Base-by-base conservation (phyloP, 1,284 basidiomycete species). In the Tremellales sp. region DNA sequence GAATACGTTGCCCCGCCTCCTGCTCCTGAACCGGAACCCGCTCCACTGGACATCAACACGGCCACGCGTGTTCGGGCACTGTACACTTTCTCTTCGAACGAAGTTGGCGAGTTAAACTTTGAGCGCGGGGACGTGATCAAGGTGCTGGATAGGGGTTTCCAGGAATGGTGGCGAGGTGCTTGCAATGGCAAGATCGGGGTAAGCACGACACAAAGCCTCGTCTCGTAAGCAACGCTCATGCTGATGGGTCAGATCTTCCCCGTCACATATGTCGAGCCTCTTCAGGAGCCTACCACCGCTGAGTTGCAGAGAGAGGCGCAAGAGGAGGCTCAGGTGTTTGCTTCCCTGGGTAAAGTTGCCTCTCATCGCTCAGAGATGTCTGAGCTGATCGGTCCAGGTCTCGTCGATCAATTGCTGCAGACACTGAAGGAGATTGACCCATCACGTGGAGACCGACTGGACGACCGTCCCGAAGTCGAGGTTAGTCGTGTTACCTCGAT, bases 141-240 rank as follows among this genome's bases (percentile, higher is more conserved):
- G 61, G 94, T 97, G 13, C 84, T 98, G 10, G 92, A 97, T 71
- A 83, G 89, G 37, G 88, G 87, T 23, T 97, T 97, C 75, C 87
- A 92, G 65, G 91, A 97, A 69, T 99, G 96, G 96, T 98, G 94
- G 93, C 79, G 90, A 41, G 96, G 96, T 2, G 93, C 97, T 61
- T 75, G 92, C 35, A 87, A 87, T 60, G 92, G 93, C 1, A 79
- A 88, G 53, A 92, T 91, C 7, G 96, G 96, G 23, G 65, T 66
- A 46, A 62, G 60, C 55, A 12, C 17, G 8, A 7, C n/a, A 19
- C 29, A 17, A 17, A 24, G 11, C 19, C 11, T 24, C 15, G n/a
- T 31, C 29, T 8, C 8, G 15, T 31, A 31, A 21, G 15, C 27
- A 39, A 37, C 17, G n/a, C 12, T 24, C 6, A 22, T 5, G 36